Conservation (phyloP, 2,329 filamentous ascomycete species). For the Graphilbum sp. region DNA sequence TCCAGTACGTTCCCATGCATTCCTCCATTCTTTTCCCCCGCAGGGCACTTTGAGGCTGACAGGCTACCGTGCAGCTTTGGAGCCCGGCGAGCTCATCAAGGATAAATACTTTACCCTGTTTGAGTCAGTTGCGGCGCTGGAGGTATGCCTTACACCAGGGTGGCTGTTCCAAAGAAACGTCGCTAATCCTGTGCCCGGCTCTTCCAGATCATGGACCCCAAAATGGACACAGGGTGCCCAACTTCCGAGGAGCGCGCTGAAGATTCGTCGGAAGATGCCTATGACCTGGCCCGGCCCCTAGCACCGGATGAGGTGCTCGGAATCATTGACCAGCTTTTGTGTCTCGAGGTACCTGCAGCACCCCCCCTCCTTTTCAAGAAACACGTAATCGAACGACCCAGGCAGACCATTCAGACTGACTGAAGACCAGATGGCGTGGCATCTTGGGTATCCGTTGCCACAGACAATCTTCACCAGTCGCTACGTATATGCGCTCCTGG, state of each 20-base stretch:
- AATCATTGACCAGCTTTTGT: conserved; percentile 85
- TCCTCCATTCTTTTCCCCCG: conserved; percentile 3
- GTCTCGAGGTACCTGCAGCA: conserved; percentile 53
- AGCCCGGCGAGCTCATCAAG: conserved; percentile 73
- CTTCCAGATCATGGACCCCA: conserved; percentile 85
- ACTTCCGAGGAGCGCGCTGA: conserved; percentile 66
- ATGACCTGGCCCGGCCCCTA: conserved; percentile 53
- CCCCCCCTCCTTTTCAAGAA: background rate
- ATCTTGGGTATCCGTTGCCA: conserved; percentile 85
- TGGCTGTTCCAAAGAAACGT: background rate
- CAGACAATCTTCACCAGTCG: conserved; percentile 89
- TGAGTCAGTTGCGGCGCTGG: conserved; percentile 77
- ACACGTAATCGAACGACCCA: too few relatives aligned
- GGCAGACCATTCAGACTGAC: too few relatives aligned
- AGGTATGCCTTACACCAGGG: conserved; percentile 38
- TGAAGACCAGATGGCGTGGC: conserved; percentile 78
- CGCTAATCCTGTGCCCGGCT: background rate
- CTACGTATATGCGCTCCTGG: conserved; percentile 72
- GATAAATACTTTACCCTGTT: conserved; percentile 91
- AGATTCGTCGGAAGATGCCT: conserved; percentile 68
- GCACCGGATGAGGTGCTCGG: conserved; percentile 70
- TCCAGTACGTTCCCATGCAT: conserved; percentile 27
- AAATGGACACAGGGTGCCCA: conserved; percentile 92
- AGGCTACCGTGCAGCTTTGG: conserved; percentile 37
- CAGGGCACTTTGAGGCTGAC: background rate